Evolutionary conservation across 176 grass and related monocot genomes (phyloP), one percentile per base, ranked within the genome.

Genomic region (Aegilops sharonensis): DNA sequence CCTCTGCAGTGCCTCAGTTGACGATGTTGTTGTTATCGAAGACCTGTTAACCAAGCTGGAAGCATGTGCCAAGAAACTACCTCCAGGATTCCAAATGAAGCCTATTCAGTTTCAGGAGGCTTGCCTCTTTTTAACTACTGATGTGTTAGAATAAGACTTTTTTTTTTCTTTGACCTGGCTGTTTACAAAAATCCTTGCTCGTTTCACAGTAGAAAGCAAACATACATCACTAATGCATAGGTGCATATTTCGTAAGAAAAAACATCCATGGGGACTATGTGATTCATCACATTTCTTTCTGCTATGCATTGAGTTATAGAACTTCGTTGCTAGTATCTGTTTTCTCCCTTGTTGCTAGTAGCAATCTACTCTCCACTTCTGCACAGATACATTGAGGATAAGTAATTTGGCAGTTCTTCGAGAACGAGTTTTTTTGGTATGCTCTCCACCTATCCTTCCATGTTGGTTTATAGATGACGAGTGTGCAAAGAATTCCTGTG

Each of bases 41-140:
- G 88, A 92, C 73, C 83, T 94, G 84, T 78, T 94, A 78, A 72
- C 64, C 59, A 97, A 92, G 70, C 77, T 97, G 64, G 85, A 92
- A 89, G 79, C 82, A 88, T 94, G 82, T 86, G 75, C 88, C 60
- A 83, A 85, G 75, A 94, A 89, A 77, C 81, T 92, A 50, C 85
- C 88, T 35, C 5, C 61, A 25, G 86, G 76, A 65, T 97, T 94
- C 88, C 82, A 69, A 82, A 97, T 97, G 88, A 90, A 97, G 42
- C 83, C 87, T 77, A 92, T 92, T 50, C 91, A 87, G 47, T 92
- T 90, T 90, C 81, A 93, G 56, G 89, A 93, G 91, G 89, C 89
- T 80, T 64, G 84, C 45, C 72, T 84, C 77, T 81, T 77, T 82
- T 62, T 12, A 32, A 68, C 57, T 81, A 12, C 4, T 69, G 60